Base-by-base conservation (phyloP, 2,329 filamentous ascomycete genomes). In the Apiospora saccharicola region DNA sequence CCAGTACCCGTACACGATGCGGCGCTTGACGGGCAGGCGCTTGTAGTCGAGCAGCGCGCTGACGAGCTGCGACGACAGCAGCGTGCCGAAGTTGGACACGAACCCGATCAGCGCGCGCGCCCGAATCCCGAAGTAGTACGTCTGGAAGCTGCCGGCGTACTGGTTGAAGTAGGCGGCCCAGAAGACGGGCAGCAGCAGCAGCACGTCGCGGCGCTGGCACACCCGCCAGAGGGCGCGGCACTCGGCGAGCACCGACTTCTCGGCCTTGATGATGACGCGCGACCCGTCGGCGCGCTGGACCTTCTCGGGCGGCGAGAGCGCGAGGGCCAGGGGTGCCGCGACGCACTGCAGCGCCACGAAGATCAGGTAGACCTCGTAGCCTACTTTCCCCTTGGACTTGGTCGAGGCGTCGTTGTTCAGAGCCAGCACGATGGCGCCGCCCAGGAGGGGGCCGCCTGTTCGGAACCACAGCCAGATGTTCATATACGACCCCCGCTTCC, bases 161-260 rank as follows among this genome's bases (percentile, higher is more conserved):
- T 51, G 86, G 84, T 53, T 92, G 82, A 80, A 80, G 68, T 79
- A 64, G 72, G 91, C 94, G 0, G 92, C 94, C 81, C 92, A 93
- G 81, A 92, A 93, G 0, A 94, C 89, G 0, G 92, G 90, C 77
- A 94, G 91, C 0, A 91, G 84, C 75, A 92, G 94, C 0, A 93
- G 90, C 0, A 91, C 90, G 74, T 94, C 91, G 1, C 89, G 90
- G 46, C 94, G 93, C 74, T 92, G 89, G 0, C 91, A 86, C 0
- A 93, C 80, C 1, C 91, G 83, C 4, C 93, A 84, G 1, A 94
- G 88, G 1, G 84, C 89, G 53, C 90, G 82, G 74, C 94, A 91
- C 3, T 91, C 83, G 68, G 83, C 87, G 0, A 84, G 83, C 1
- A 89, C 91, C 3, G 85, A 85, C 74, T 87, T 88, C 44, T 94